Conservation (phyloP, 768 basidiomycete species). For the Collybia sp. region DNA sequence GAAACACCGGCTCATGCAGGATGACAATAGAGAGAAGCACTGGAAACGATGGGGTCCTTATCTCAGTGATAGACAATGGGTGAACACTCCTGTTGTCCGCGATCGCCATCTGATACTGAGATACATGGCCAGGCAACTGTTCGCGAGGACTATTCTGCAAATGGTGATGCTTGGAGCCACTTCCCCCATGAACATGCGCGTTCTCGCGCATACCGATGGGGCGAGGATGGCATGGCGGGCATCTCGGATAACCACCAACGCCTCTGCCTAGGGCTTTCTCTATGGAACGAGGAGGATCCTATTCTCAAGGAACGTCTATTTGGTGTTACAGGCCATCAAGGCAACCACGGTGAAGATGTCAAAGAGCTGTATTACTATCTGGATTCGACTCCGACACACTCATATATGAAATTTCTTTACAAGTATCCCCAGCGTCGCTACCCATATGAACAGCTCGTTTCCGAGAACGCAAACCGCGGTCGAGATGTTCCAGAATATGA, state of each 20-base stretch:
- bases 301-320: conserved; percentile 97
- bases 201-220: conserved; percentile 96
- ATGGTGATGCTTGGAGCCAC: conserved; percentile 95
- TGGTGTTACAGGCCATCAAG: conserved; percentile 94
- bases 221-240: conserved; percentile 96
- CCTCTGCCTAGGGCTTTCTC: conserved; percentile 82
- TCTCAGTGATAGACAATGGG: conserved; percentile 97
- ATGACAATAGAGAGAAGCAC: conserved; percentile 73
- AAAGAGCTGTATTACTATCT: conserved; percentile 99
- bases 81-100: conserved; percentile 27
- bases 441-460: conserved; percentile 92
- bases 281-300: conserved; percentile 94
- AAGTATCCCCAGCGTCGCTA: conserved; percentile 93
- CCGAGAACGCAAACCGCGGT: conserved; percentile 76
- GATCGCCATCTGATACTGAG: conserved; percentile 1
- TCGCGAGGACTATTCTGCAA: conserved; percentile 94
- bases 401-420: conserved; percentile 99
- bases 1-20: conserved; percentile 80
- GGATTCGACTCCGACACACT: conserved; percentile 97
- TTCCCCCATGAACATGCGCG: conserved; percentile 93
- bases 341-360: conserved; percentile 99
- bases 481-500: conserved; percentile 91
- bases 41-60: conserved; percentile 99
- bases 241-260: conserved; percentile 97
- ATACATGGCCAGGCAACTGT: conserved; percentile 76